Evolutionary conservation across 2,329 filamentous ascomycete genomes (phyloP), one percentile per base, ranked within the genome.

Genomic region (Gnomoniopsis sp.): DNA sequence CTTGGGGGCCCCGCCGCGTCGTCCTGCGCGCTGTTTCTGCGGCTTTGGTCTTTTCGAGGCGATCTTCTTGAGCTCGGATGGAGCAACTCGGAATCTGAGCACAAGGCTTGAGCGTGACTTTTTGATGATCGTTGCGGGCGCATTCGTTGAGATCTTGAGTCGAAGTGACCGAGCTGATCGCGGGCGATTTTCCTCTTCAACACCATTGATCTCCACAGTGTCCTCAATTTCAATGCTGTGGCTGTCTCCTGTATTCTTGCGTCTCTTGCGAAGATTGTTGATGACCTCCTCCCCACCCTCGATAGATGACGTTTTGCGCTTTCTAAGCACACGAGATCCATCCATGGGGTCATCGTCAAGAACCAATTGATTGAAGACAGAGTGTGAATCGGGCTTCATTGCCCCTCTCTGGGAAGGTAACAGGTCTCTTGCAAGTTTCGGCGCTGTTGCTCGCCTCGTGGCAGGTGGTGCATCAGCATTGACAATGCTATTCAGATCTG

Each of bases 241-340:
- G 36, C 76, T 79, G n/a, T 77, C 76, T 0, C 74, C 75, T 0
- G 74, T 74, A 23, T 80, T 77, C 65, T 78, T 78, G 48, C 79
- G 74, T 36, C 85, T 78, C 69, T 84, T 87, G 61, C 82, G 80
- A 38, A 80, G 69, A 1, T 78, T 75, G 59, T 78, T 73, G 17
- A 76, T 73, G 17, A 77, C 76, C 64, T 88, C 80, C 63, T 90
- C 78, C 51, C 88, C 86, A 15, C 82, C 77, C 54, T 88, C 86
- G 14, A 83, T 78, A 3, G 89, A 88, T 1, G 90, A 91, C 19
- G 90, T 88, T 72, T 93, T 96, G 55, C 93, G 86, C 74, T 96
- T 96, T 61, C 93, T 84, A 60, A 96, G 76, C 34, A 89, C 84
- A 55, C 91, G 87, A 10, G 90, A 87, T 49, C 88, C 89, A 71